Base-by-base conservation (phyloP, 192 early-diverging fungal genomes). In the Powellomyces hirtus region DNA sequence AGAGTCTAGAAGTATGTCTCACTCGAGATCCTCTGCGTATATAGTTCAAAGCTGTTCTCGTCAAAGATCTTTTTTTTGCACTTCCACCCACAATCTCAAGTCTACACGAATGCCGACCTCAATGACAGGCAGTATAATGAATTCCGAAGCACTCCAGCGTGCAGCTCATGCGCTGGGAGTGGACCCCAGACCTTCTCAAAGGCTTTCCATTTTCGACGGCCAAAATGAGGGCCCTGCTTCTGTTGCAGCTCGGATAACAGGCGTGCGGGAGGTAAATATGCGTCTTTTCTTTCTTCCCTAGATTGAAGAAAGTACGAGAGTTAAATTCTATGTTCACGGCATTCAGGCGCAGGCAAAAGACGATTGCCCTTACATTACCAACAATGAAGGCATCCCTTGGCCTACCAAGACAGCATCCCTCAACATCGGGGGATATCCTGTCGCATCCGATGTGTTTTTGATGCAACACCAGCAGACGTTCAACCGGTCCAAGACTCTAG, bases 131-230 rank as follows among this genome's bases (percentile, higher is more conserved):
- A n/a, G n/a, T n/a, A n/a, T n/a, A n/a, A n/a, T n/a, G n/a, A n/a
- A n/a, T n/a, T n/a, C n/a, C n/a, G n/a, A n/a, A n/a, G n/a, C 40
- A 42, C 14, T 59, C 58, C 27, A 59, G 58, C 18, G 13, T 18
- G 37, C 36, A n/a, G 58, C 58, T n/a, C 14, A 59, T 13, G 58
- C 58, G 10, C n/a, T 59, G 58, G 58, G 58, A 18, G 58, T 36
- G 30, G 34, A 59, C 36, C 58, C 58, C n/a, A 33, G 58, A 37
- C 34, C 58, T 8, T 20, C 58, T 14, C 58, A 59, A 26, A 59
- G 58, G 26, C 27, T 59, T 26, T 37, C 18, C 26, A 38, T 2
- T 16, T 59, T 59, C 58, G 37, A 59, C 58, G 30, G 36, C 14
- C 30, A 35, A 18, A 59, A 59, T 26, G 58, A 59, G 26, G 58